phyloP scores from a whole-genome alignment of 345 rosid species.

The Arabis alpina region DNA sequence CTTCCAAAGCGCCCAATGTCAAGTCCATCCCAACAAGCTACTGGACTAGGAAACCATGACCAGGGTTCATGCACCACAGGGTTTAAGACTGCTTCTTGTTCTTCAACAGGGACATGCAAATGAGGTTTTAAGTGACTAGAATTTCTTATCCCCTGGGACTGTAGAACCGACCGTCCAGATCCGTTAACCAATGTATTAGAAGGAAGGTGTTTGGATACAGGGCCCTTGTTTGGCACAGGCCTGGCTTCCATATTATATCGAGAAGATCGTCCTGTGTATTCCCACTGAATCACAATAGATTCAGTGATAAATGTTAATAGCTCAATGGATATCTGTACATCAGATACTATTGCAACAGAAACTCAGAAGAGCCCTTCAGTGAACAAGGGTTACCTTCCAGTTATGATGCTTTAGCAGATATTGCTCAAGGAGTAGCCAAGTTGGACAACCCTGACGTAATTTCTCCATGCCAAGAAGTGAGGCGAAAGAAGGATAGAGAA shows the following conservation, averaged over 20 bases:
- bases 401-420: constrained; percentile 79
- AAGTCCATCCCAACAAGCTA: constrained; percentile 82
- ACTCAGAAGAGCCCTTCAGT: constrained; percentile 12
- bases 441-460: constrained; percentile 90
- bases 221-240: constrained; percentile 48
- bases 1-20: constrained; percentile 77
- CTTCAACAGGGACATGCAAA: constrained; percentile 52
- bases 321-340: constrained; percentile 20
- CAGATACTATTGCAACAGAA: constrained; percentile 15
- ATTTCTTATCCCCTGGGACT: constrained; percentile 67
- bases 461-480: constrained; percentile 93
- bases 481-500: constrained; percentile 89
- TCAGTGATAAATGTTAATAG: constrained; percentile 40
- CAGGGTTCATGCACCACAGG: constrained; percentile 69
- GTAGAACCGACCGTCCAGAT: constrained; percentile 78
- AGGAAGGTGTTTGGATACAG: constrained; percentile 68
- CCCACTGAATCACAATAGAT: constrained; percentile 77
- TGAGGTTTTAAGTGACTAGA: constrained; percentile 62
- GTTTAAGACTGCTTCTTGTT: constrained; percentile 49
- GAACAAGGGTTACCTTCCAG: constrained; percentile 75
- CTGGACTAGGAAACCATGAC: constrained; percentile 96
- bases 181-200: constrained; percentile 74
- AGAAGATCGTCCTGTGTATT: constrained; percentile 73
- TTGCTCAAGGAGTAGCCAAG: constrained; percentile 96
- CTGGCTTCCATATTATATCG: constrained; percentile 59